phyloP scores from a whole-genome alignment of 2,329 filamentous ascomycete species.

The Plenodomus tracheiphilus region DNA sequence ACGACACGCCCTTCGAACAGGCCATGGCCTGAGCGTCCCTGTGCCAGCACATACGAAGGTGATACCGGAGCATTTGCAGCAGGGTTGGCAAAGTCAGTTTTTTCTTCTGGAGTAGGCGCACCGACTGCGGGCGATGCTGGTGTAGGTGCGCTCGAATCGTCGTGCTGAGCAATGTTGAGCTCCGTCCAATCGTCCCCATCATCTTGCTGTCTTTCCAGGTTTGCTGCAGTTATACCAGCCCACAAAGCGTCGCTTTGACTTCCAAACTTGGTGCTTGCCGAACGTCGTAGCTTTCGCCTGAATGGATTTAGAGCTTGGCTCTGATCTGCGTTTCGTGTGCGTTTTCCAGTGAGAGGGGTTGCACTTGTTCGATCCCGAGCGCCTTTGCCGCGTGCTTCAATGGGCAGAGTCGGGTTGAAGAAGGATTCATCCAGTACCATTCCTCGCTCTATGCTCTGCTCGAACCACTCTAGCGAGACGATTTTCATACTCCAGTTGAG shows the following conservation, averaged over 20 bases:
- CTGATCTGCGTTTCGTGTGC: conserved; percentile 36
- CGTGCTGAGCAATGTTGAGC: conserved; percentile 23
- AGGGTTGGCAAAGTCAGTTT: not conserved
- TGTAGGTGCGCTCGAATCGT: conserved; percentile 15
- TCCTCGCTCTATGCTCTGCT: conserved; percentile 78
- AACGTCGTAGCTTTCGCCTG: conserved; percentile 81
- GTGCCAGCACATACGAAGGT: not conserved
- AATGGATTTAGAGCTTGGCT: conserved; percentile 47
- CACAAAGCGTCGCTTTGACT: conserved; percentile 84
- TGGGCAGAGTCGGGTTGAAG: conserved; percentile 75
- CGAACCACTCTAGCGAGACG: conserved; percentile 82
- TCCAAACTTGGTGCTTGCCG: conserved; percentile 80
- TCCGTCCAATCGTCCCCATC: conserved; percentile 43
- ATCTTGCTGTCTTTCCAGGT: conserved; percentile 27
- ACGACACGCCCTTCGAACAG: conserved; percentile 51
- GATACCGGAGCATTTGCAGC: not conserved
- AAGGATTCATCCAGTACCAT: conserved; percentile 89
- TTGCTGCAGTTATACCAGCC: conserved; percentile 74
- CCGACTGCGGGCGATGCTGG: conserved; percentile 6
- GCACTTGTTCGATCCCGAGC: conserved; percentile 64
- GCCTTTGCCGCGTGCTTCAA: conserved; percentile 72
- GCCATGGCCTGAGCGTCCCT: conserved; percentile 28
- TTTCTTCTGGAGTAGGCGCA: conserved; percentile 6
- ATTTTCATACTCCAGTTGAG: conserved; percentile 77
- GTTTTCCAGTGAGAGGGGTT: conserved; percentile 46